Conservation (phyloP, 805 yeast genomes). For the Saccharomyces paradoxus region DNA sequence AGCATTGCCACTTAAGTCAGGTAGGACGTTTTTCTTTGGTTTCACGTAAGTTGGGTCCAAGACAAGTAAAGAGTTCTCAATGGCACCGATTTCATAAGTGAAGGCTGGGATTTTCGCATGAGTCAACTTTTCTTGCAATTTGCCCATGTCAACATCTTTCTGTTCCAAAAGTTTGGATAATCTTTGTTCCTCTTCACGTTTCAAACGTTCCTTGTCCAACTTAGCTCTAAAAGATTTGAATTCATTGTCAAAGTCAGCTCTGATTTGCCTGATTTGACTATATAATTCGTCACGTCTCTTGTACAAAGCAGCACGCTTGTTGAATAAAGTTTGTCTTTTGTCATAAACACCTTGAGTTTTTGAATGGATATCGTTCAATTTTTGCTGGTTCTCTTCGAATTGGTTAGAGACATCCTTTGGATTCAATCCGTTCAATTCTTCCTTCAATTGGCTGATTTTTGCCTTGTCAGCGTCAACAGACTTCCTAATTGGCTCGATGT, state of each 20-base stretch:
- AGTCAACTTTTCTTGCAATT: slow-evolving; percentile 61
- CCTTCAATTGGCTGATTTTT: slow-evolving; percentile 68
- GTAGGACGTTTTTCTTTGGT: slow-evolving; percentile 34
- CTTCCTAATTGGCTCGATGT: slow-evolving; percentile 65
- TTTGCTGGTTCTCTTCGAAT: slow-evolving; percentile 60
- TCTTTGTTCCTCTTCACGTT: slow-evolving; percentile 48
- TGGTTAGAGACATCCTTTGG: slow-evolving; percentile 59
- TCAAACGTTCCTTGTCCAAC: slow-evolving; percentile 66
- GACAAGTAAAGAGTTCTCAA: slow-evolving; percentile 60
- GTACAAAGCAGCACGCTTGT: slow-evolving; percentile 58
- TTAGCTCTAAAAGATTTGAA: slow-evolving; percentile 61
- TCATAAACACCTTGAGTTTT: slow-evolving; percentile 53
- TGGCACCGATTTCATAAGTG: slow-evolving; percentile 64
- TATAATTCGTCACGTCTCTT: slow-evolving; percentile 63
- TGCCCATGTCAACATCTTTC: slow-evolving; percentile 46
- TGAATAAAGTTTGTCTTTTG: slow-evolving; percentile 56
- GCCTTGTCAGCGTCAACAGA: slow-evolving; percentile 71
- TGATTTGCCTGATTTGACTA: slow-evolving; percentile 56
- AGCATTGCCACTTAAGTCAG: slow-evolving; percentile 27
- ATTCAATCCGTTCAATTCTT: slow-evolving; percentile 45
- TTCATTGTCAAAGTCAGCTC: slow-evolving; percentile 68
- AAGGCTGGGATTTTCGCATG: slow-evolving; percentile 80
- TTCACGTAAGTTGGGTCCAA: slow-evolving; percentile 75
- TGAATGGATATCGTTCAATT: slow-evolving; percentile 57
- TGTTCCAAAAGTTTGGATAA: slow-evolving; percentile 40